Evolutionary conservation across 2,329 filamentous ascomycete genomes (phyloP), one percentile per base, ranked within the genome.

Genomic region (Beauveria sp.): DNA sequence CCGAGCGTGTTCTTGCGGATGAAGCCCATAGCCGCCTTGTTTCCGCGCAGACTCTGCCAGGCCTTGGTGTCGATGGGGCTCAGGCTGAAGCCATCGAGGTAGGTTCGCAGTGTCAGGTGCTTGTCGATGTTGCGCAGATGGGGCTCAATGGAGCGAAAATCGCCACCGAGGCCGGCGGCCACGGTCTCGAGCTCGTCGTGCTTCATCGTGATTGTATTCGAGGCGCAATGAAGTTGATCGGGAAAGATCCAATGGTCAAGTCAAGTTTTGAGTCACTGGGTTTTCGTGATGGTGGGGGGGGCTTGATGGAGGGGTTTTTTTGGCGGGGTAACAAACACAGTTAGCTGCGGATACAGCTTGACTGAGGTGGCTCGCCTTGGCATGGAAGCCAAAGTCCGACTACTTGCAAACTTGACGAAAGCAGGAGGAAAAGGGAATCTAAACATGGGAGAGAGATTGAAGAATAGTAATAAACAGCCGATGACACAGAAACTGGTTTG

Each of bases 31-130:
- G 90, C 89, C n/a, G 92, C 90, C 64, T 90, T 88, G 78, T 96
- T 97, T 68, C 84, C 87, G 61, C 90, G 87, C 59, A 97, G 82
- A 5, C 89, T 86, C 68, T 88, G 84, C 91, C 91, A 97, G 65
- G 96, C 82, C 69, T 88, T 88, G 65, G 86, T 84, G 73, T 97
- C 93, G 65, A 88, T 80, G 47, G 91, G 85, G 62, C 87, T 87
- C 55, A 94, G 79, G 28, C 80, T 80, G 79, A 96, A 93, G 63
- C 92, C 92, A 56, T 90, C 84, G 66, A 97, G 82, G 76, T 94
- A 94, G 16, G 90, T 91, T 69, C 93, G 88, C 37, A 97, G 85
- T 4, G 87, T 91, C 63, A 97, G 83, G 77, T 96, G 89, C 73
- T 90, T 90, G 74, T 97, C 91, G 64, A 97, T 85, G 67, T 89